Percentiles rank a stretch among this genome's conserved stretches.
Evolutionary conservation across 441 rosid species (phyloP).

Genomic region (Metrosideros polymorpha): DNA sequence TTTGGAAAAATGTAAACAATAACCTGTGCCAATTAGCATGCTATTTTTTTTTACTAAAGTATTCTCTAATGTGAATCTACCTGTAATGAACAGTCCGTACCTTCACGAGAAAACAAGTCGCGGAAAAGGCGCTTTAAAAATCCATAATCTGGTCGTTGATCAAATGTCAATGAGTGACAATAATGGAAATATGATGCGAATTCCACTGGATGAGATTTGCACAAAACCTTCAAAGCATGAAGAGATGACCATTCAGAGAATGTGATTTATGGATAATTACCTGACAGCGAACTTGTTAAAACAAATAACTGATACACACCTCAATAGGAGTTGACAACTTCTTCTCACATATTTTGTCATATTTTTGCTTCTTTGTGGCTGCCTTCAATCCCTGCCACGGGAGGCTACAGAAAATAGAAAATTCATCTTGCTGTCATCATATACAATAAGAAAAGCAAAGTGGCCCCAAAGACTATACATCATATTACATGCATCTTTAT

Average conservation of each 20-base stretch:
- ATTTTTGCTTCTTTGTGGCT: slow-evolving; percentile 88
- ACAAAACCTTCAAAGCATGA: slow-evolving; percentile 47
- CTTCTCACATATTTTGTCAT: slow-evolving; percentile 93
- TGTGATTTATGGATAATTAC: background rate
- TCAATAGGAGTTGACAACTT: slow-evolving; percentile 93
- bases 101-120: slow-evolving; percentile 13
- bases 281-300: background rate
- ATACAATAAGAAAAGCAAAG: background rate
- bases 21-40: background rate
- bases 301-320: slow-evolving; percentile 20
- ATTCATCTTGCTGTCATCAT: background rate
- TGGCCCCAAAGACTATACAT: background rate
- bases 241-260: background rate
- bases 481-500: background rate
- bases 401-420: background rate
- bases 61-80: background rate
- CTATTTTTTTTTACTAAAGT: background rate
- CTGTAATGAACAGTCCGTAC: background rate
- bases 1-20: background rate
- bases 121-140: slow-evolving; percentile 13
- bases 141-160: slow-evolving; percentile 17
- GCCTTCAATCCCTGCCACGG: slow-evolving; percentile 57
- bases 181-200: slow-evolving; percentile 15
- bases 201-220: slow-evolving; percentile 88
- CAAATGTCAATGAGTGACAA: slow-evolving; percentile 14